Base-by-base conservation (phyloP, 148 eudicot species). In the Silene latifolia region DNA sequence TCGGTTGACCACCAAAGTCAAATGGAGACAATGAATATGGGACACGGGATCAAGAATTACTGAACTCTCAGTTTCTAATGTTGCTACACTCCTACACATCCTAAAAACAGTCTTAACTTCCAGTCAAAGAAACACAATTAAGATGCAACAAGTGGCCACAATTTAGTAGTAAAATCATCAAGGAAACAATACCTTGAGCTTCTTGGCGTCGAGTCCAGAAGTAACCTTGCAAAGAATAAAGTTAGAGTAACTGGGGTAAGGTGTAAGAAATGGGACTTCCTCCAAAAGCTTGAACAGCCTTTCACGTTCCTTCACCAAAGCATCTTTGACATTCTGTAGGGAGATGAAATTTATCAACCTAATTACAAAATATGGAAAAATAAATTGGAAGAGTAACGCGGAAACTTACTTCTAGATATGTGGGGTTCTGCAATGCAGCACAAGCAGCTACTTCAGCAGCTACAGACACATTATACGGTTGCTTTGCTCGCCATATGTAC, bases 381-480 rank as follows among this genome's bases (percentile, higher is more conserved):
- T 14, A 47, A 14, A 23, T 63, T n/a, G n/a, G n/a, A 63, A 5
- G 25, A 21, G 42, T 58, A 63, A 74, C 20, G 20, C 13, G 57
- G 27, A 7, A 71, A 32, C 62, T 8, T 84, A 90, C 98, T 87
- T 94, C 97, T 72, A 94, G 77, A 80, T 94, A 94, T 18, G 63
- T 67, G 11, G 96, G 93, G 84, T 90, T 92, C 83, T 80, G 77
- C 78, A 95, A 85, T 69, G 98, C 97, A 44, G 98, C 97, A 80
- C 98, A 95, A 7, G 98, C 98, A 76, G 98, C 89, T 63, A 92
- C 73, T 86, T 95, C 98, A 79, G 98, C 98, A 70, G 98, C 96
- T 85, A 92, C 98, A 20, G 98, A 94, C 32, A 94, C 98, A 81
- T 92, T 92, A 86, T 92, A 94, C 10, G 97, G 98, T 54, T 92